phyloP scores from a whole-genome alignment of 2,329 filamentous ascomycete genomes.

The Venturia pyrina region DNA sequence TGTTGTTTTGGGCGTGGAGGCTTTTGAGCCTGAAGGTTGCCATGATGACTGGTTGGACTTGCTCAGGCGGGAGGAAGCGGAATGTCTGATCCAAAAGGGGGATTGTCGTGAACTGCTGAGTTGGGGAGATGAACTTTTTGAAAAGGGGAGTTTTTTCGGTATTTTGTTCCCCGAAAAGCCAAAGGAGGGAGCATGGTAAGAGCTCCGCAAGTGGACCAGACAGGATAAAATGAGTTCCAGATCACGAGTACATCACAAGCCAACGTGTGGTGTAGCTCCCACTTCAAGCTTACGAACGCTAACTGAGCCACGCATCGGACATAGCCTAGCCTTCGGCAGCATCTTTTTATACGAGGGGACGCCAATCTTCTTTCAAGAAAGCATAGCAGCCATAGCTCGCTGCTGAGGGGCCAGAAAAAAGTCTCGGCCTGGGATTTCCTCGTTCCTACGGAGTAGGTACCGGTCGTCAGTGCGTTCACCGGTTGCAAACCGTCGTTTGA shows the following conservation, averaged over 20 bases:
- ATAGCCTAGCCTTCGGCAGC: too few species aligned
- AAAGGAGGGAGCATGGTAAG: neutral
- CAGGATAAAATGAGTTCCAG: neutral
- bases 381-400: neutral
- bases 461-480: neutral
- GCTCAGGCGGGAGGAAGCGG: neutral
- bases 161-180: too few species aligned
- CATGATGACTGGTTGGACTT: neutral
- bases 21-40: neutral
- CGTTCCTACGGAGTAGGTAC: neutral
- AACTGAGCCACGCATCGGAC: too few species aligned
- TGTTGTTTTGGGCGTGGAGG: neutral
- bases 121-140: neutral
- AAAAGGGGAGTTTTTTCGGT: too few species aligned
- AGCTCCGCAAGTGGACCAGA: neutral
- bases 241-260: neutral
- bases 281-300: neutral
- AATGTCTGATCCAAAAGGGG: neutral
- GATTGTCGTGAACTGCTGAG: neutral
- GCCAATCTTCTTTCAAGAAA: too few species aligned
- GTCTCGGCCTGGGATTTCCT: neutral
- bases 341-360: too few species aligned
- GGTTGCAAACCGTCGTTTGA: neutral
- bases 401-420: neutral
- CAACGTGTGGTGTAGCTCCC: neutral